phyloP scores from a whole-genome alignment of 2,329 filamentous ascomycete species.

The Domatiomyces catenatus region DNA sequence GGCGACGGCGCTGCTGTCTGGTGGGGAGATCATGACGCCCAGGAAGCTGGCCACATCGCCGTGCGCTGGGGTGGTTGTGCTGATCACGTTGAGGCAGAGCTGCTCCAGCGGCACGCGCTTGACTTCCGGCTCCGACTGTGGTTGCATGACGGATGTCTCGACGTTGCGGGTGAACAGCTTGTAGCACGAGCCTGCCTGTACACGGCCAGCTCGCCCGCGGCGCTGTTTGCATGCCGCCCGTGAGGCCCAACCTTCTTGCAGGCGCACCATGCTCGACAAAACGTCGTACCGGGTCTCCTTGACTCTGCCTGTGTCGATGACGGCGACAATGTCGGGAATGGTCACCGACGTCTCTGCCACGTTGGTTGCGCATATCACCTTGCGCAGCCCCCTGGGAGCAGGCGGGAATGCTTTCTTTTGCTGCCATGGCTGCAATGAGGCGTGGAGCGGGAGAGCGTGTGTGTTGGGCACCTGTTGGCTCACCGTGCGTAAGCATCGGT shows the following conservation, averaged over 20 bases:
- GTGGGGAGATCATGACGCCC: conserved; percentile 73
- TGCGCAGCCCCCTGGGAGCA: conserved; percentile 65
- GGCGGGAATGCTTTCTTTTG: conserved; percentile 73
- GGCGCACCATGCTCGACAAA: conserved; percentile 79
- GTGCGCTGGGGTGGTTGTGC: conserved; percentile 61
- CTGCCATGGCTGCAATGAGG: conserved; percentile 74
- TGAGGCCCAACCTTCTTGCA: conserved; percentile 92
- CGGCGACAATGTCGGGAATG: conserved; percentile 90
- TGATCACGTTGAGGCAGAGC: conserved; percentile 81
- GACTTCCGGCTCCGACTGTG: conserved; percentile 85
- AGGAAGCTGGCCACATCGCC: conserved; percentile 67
- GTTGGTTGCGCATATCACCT: conserved; percentile 89
- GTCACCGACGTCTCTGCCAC: conserved; percentile 98
- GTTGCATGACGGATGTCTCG: conserved; percentile 60
- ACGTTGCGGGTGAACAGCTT: conserved; percentile 83
- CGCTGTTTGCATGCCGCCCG: conserved; percentile 87
- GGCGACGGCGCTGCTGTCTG: conserved; percentile 69
- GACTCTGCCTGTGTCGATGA: conserved; percentile 87
- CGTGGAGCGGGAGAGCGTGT: conserved; percentile 76
- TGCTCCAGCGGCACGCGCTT: conserved; percentile 85
- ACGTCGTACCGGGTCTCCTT: conserved; percentile 94
- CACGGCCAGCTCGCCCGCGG: conserved; percentile 81
- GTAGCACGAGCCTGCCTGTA: conserved; percentile 81
- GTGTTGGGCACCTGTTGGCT: conserved; percentile 44
- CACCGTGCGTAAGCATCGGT: conserved; percentile 57